phyloP scores from a whole-genome alignment of 2,329 filamentous ascomycete species.

The Diaporthe citriasiana region DNA sequence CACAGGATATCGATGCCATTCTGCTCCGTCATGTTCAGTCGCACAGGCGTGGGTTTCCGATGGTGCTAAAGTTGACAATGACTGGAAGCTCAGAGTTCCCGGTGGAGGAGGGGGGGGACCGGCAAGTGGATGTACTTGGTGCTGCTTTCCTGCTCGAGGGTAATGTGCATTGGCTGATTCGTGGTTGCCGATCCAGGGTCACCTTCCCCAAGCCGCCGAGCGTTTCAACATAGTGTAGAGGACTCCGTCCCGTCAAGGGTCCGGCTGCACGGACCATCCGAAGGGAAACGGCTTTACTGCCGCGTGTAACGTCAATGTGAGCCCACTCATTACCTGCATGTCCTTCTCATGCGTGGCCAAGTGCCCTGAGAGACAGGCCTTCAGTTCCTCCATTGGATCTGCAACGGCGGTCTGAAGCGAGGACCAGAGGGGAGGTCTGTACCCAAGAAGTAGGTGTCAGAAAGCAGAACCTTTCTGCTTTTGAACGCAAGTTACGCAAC shows the following conservation, averaged over 20 bases:
- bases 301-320: no score
- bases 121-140: conserved; percentile 24
- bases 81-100: conserved; percentile 30
- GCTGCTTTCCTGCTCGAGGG: background rate
- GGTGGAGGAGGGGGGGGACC: conserved; percentile 32
- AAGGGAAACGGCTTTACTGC: background rate
- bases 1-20: conserved; percentile 50
- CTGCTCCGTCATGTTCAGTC: conserved; percentile 46
- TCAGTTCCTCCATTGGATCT: background rate
- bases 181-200: conserved; percentile 8
- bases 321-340: background rate
- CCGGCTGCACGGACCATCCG: conserved; percentile 12
- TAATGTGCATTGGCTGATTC: background rate
- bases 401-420: background rate
- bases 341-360: background rate
- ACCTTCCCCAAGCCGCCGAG: background rate
- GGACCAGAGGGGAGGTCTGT: background rate
- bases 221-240: conserved; percentile 2
- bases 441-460: background rate
- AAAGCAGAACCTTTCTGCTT: no score
- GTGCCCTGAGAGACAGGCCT: background rate
- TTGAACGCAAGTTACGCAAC: no score
- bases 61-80: conserved; percentile 2
- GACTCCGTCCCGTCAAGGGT: background rate
- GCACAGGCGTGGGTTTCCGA: conserved; percentile 9